These are phyloP conservation scores for Bolboschoenoplectus hybrid DNA, from an alignment of 202 grass and related monocot species.

Conservation along the genomic window DNA sequence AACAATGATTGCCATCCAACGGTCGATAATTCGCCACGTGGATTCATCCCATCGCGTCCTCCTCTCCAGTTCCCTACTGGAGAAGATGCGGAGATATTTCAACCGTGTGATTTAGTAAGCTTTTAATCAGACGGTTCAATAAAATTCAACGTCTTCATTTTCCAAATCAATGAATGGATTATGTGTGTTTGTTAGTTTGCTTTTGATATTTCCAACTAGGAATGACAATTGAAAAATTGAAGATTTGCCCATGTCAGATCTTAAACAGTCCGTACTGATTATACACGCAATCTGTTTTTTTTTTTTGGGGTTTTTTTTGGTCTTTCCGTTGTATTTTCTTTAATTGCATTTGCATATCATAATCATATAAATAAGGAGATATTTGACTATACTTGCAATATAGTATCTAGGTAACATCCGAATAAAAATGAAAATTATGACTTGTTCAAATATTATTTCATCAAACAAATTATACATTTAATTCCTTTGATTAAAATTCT, in stretches of 20 bases:
- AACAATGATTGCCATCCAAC: conserved; percentile 36
- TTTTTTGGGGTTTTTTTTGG: neutral
- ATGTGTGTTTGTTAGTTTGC: too few species aligned
- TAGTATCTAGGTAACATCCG: conserved; percentile 9
- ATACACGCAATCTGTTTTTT: neutral
- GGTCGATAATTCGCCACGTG: conserved; percentile 31
- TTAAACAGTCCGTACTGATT: neutral
- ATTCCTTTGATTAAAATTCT: neutral
- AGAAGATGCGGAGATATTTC: neutral
- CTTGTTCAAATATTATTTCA: neutral
- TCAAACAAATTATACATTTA: neutral
- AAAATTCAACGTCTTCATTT: too few species aligned
- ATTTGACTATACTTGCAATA: neutral
- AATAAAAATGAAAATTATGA: neutral
- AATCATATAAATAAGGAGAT: neutral
- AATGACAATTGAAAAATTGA: neutral
- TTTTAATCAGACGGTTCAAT: too few species aligned
- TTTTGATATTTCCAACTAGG: neutral
- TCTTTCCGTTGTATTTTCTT: neutral
- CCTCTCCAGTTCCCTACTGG: neutral
- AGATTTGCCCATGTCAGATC: neutral
- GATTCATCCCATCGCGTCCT: neutral
- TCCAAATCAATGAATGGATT: too few species aligned
- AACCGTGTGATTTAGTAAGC: too few species aligned
- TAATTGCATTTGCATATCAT: neutral